A percentile compares a stretch with the other conserved stretches of the same genome.
These are phyloP conservation scores for Osmanthus fragrans DNA, from an alignment of 257 asterid species.

Conservation along the genomic window DNA sequence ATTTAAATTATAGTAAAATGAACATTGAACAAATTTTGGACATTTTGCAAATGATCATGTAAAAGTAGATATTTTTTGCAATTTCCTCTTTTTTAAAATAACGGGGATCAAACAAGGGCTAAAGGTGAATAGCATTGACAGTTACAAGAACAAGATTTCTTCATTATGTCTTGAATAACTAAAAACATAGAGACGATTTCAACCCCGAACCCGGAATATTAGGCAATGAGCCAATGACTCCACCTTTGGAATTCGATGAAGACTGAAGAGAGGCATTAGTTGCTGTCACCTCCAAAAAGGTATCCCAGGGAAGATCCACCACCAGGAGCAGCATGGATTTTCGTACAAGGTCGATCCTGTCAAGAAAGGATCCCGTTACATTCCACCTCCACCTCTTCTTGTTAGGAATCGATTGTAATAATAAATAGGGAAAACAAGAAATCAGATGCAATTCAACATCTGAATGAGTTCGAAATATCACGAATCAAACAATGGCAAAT, in stretches of 20 bases:
- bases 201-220: slow-evolving; percentile 7
- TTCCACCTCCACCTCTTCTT: background rate
- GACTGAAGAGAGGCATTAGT: slow-evolving; percentile 12
- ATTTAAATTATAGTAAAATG: no score
- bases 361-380: background rate
- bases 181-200: slow-evolving; percentile 18
- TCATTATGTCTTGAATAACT: slow-evolving; percentile 22
- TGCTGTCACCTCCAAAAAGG: slow-evolving; percentile 48
- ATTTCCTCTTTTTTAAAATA: no score
- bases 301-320: slow-evolving; percentile 61
- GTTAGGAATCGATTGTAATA: background rate
- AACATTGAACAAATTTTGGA: no score
- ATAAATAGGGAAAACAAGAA: background rate
- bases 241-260: slow-evolving; percentile 19
- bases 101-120: no score
- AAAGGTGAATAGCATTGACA: slow-evolving; percentile 12
- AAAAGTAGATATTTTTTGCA: no score
- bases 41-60: no score
- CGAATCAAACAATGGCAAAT: background rate
- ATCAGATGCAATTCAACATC: background rate
- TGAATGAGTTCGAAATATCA: background rate
- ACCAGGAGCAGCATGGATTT: slow-evolving; percentile 67
- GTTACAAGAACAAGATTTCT: slow-evolving; percentile 19
- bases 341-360: slow-evolving; percentile 64
- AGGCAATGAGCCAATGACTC: slow-evolving; percentile 5